These are phyloP conservation scores for Zymoseptoria passerinii DNA, from an alignment of 2,329 filamentous ascomycete species.

Conservation along the genomic window DNA sequence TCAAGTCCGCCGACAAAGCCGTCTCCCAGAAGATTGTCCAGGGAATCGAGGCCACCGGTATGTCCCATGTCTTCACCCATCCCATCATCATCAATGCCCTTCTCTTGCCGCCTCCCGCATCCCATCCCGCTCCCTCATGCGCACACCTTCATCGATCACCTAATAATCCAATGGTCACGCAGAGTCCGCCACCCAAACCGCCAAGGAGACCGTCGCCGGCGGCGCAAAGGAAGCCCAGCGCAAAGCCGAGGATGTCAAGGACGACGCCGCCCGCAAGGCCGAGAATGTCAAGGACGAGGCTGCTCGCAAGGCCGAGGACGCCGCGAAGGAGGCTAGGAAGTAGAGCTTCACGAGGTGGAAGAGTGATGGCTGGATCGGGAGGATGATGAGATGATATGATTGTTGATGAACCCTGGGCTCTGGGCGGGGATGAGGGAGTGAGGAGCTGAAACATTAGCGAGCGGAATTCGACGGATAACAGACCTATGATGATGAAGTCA, in stretches of 20 bases:
- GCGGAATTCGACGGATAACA: background rate
- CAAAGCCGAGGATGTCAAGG: constrained; percentile 33
- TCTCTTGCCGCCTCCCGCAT: background rate
- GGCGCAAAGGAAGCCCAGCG: constrained; percentile 32
- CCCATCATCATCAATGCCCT: background rate
- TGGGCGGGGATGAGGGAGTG: background rate
- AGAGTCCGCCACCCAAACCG: constrained; percentile 45
- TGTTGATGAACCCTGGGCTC: too few relatives aligned
- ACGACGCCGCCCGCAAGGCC: constrained; percentile 37
- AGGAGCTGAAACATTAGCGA: background rate
- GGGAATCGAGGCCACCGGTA: constrained; percentile 56
- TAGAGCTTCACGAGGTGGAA: background rate
- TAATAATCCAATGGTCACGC: constrained; percentile 5
- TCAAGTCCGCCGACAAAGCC: constrained; percentile 50
- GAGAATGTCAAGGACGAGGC: constrained; percentile 33
- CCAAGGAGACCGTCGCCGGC: constrained; percentile 32
- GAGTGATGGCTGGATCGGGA: background rate
- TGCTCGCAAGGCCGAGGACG: constrained; percentile 32
- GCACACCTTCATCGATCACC: background rate
- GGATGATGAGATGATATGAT: background rate
- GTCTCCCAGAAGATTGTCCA: constrained; percentile 50
- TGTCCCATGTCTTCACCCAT: constrained; percentile 23
- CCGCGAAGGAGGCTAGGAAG: constrained; percentile 13
- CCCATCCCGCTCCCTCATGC: background rate
- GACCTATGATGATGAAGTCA: too few relatives aligned